These are phyloP conservation scores for Xanthoceras sorbifolium DNA, from an alignment of 345 rosid genomes.

Conservation along the genomic window DNA sequence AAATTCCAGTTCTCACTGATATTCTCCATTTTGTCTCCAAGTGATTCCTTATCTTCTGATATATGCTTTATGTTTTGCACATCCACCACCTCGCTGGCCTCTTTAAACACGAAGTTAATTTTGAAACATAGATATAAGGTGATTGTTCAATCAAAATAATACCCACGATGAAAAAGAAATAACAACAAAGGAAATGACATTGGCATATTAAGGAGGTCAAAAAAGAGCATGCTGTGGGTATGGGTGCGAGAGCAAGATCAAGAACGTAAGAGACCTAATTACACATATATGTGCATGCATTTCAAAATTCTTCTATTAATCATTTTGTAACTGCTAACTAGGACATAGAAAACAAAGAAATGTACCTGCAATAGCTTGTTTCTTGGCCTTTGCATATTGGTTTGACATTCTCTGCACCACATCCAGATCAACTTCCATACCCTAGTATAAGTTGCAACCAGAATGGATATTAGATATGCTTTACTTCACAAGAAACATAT, in stretches of 20 bases:
- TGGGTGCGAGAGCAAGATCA: background rate
- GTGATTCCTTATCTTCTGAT: constrained; percentile 41
- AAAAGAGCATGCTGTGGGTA: background rate
- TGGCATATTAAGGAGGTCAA: background rate
- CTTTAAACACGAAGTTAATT: constrained; percentile 38
- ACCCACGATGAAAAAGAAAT: background rate
- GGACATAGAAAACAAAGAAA: constrained; percentile 5
- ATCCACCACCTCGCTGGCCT: constrained; percentile 47
- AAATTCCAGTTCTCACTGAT: constrained; percentile 56
- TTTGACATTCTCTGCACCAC: constrained; percentile 49
- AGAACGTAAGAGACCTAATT: background rate
- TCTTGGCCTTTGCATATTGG: constrained; percentile 72
- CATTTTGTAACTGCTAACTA: background rate
- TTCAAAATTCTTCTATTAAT: background rate
- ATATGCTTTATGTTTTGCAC: constrained; percentile 62
- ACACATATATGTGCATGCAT: background rate
- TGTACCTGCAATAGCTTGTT: constrained; percentile 63
- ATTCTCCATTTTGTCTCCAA: constrained; percentile 49
- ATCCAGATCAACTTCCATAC: constrained; percentile 51
- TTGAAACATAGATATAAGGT: constrained; percentile 6
- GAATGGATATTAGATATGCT: background rate
- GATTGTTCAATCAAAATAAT: background rate
- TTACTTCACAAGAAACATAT: background rate
- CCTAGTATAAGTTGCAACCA: constrained; percentile 37
- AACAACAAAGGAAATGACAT: background rate